phyloP scores from a whole-genome alignment of 164 flowering plant genomes.

The Buxus sempervirens region DNA sequence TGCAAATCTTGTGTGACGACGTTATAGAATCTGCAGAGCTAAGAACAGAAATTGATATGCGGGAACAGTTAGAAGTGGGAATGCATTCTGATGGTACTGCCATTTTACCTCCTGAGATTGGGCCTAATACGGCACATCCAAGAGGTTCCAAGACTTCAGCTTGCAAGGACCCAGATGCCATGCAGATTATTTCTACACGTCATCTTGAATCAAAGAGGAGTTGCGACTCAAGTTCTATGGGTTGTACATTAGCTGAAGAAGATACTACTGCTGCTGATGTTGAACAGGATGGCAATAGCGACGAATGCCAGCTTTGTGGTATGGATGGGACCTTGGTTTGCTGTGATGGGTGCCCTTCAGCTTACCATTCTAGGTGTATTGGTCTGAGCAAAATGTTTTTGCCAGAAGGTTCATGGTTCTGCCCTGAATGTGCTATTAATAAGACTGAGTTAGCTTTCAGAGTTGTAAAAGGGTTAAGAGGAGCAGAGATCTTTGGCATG shows the following conservation, averaged over 20 bases:
- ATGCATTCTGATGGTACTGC: constrained; percentile 38
- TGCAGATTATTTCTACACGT: constrained; percentile 32
- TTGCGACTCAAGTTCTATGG: constrained; percentile 19
- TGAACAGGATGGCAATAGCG: constrained; percentile 69
- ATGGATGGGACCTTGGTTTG: constrained; percentile 96
- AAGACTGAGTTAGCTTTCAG: constrained; percentile 46
- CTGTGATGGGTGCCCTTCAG: constrained; percentile 98
- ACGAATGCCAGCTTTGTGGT: constrained; percentile 94
- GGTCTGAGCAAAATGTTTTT: constrained; percentile 67
- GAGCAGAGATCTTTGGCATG: constrained; percentile 76
- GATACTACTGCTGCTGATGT: constrained; percentile 27
- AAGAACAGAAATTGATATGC: constrained; percentile 73
- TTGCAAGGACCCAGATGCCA: constrained; percentile 43
- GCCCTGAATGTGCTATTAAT: constrained; percentile 78
- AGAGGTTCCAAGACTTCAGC: constrained; percentile 67
- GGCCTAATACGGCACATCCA: constrained; percentile 72
- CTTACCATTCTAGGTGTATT: constrained; percentile 91
- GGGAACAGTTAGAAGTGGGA: constrained; percentile 66
- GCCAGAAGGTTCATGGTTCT: constrained; percentile 88
- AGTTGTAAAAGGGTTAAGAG: constrained; percentile 51
- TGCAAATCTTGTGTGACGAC: constrained; percentile 89
- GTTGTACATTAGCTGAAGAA: constrained; percentile 20
- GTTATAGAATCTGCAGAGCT: constrained; percentile 64
- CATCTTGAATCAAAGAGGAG: constrained; percentile 19
- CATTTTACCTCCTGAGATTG: constrained; percentile 30